Evolutionary conservation across 257 asterid species (phyloP), one percentile per base, ranked within the genome.

Genomic region (Verbascum thapsus): DNA sequence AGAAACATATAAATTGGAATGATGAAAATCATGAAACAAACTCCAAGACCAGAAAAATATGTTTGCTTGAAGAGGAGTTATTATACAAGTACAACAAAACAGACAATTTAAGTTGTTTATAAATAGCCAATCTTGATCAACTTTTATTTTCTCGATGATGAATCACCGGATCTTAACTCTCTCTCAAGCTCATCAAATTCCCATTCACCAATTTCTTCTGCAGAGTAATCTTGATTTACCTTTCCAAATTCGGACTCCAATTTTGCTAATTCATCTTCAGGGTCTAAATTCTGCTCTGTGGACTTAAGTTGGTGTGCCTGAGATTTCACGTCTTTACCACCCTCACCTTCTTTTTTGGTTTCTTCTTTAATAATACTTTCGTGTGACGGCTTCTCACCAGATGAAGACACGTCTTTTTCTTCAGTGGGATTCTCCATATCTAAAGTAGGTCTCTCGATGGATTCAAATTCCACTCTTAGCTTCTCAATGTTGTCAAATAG

Each of bases 131-230:
- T 52, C 56, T 52, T 12, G 20, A 20, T 53, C 11, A 47, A 3
- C 10, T 19, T 63, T 18, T 85, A 81, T 68, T 81, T 81, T 34
- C 63, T 64, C 10, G 80, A 67, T 10, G 80, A 67, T 20, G 90
- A 35, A 40, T 78, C 85, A 15, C 80, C 81, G 49, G 85, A 76
- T 67, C 58, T 76, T 65, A 92, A 69, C 80, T 83, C 99, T 73
- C 58, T 83, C 75, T 92, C 99, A 17, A 92, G 94, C 79, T 92
- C 99, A 41, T 89, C 99, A 18, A 92, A 92, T 74, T 89, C 97
- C 97, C 99, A 92, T 53, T 78, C 94, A 38, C 94, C 86, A 48
- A 92, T 81, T 69, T 92, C 99, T 75, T 87, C 95, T 0, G 80
- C 67, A 10, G 95, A 71, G 84, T 89, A 83, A 42, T 83, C 82